Evolutionary conservation across 768 basidiomycete genomes (phyloP).

Genomic region (Tulasnella calospora): DNA sequence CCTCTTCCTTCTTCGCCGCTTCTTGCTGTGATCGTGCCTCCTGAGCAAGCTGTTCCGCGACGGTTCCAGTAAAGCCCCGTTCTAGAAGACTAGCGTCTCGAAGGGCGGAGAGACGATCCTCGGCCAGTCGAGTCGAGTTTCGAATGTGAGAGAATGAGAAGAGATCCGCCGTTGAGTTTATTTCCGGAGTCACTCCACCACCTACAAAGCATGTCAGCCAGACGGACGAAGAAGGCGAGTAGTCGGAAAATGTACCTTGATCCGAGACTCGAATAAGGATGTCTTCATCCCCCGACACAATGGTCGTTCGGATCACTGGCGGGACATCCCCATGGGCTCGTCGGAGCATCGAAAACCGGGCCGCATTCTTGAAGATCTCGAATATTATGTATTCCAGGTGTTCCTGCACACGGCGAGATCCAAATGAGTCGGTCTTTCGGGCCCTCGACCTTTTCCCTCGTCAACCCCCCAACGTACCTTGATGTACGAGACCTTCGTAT

Average conservation of each 20-base stretch:
- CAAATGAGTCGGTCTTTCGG: background rate
- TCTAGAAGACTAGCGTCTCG: slow-evolving; percentile 57
- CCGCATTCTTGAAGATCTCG: slow-evolving; percentile 77
- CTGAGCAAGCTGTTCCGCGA: slow-evolving; percentile 66
- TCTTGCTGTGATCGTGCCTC: slow-evolving; percentile 37
- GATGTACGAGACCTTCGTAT: slow-evolving; percentile 74
- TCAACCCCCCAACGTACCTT: background rate
- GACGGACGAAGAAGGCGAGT: background rate
- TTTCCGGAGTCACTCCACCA: slow-evolving; percentile 53
- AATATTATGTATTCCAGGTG: slow-evolving; percentile 63
- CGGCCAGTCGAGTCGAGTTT: slow-evolving; percentile 64
- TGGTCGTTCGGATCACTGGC: slow-evolving; percentile 60
- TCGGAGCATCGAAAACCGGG: slow-evolving; percentile 52
- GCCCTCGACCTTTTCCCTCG: background rate
- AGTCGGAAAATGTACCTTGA: slow-evolving; percentile 51
- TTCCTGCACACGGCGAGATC: background rate
- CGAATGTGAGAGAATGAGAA: slow-evolving; percentile 87
- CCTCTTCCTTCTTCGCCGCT: slow-evolving; percentile 20
- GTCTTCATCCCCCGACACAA: slow-evolving; percentile 67
- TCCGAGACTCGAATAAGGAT: slow-evolving; percentile 86
- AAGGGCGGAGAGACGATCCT: slow-evolving; percentile 62
- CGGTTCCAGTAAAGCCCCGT: slow-evolving; percentile 66
- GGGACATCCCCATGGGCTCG: slow-evolving; percentile 40
- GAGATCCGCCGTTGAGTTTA: slow-evolving; percentile 65
- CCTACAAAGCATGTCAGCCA: slow-evolving; percentile 42